Base-by-base conservation (phyloP, 2,329 filamentous ascomycete genomes). In the Geoglossum cookeanum region DNA sequence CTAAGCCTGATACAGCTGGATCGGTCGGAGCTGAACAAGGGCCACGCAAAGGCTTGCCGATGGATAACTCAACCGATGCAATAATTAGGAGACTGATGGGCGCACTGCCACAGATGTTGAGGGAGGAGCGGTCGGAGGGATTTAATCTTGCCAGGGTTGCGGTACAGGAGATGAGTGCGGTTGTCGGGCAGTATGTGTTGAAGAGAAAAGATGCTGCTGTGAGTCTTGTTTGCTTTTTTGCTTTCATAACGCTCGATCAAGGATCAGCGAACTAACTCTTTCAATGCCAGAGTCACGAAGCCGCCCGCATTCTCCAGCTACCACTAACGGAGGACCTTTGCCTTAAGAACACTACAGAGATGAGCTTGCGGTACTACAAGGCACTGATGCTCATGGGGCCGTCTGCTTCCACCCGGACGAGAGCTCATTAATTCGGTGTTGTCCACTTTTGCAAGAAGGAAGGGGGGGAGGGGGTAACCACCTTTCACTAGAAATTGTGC, bases 111-210 rank as follows among this genome's bases (percentile, higher is more conserved):
- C 63, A 22, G 66, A 65, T 70, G 56, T 72, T 70, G 72, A 70
- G 56, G 32, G 49, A 53, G 32, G 49, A 53, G 4, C 49, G 49
- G 49, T 53, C 49, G 32, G 49, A 69, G 69, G 57, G 32, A 66
- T 72, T 56, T 71, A 68, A 49, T 70, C 79, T 60, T 69, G 81
- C 60, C 78, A 85, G 65, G 56, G 87, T 90, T 47, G 87, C 88
- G 0, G 76, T 91, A 57, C 82, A 84, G 61, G 88, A 94, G 65
- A 94, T 95, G 78, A 84, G 84, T 52, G 80, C 80, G 56, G 76
- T 82, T 51, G 80, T 91, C 59, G 85, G 85, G 8, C 77, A 78
- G 60, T 78, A 81, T 66, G 78, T 85, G 59, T 72, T 81, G 57
- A 75, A 75, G 58, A 71, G 54, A 77, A 78, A 64, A n/a, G 51